phyloP scores from a whole-genome alignment of 2,329 filamentous ascomycete species.

The Rutstroemia sydowiana region DNA sequence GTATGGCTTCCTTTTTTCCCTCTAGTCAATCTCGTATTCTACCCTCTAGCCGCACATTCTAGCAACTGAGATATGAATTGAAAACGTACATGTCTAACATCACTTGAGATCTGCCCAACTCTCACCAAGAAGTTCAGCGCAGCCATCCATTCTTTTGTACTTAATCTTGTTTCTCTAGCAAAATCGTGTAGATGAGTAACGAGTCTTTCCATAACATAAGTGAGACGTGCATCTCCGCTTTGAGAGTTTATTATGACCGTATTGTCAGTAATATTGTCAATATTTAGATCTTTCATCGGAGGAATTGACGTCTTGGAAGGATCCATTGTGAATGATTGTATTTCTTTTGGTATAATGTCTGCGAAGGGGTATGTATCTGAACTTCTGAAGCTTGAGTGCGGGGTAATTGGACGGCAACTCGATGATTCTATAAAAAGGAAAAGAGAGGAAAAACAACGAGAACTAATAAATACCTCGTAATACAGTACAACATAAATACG shows the following conservation, averaged over 20 bases:
- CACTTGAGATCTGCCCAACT: constrained; percentile 65
- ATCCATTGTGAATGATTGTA: constrained; percentile 21
- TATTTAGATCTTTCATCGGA: constrained; percentile 61
- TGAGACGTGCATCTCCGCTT: constrained; percentile 55
- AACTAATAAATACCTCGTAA: no score
- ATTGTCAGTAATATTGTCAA: constrained; percentile 75
- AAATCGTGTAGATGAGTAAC: constrained; percentile 78
- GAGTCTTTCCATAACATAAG: constrained; percentile 65
- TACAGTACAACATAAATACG: no score
- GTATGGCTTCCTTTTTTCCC: constrained; percentile 60
- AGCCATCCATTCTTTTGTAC: constrained; percentile 71
- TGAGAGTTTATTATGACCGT: constrained; percentile 68
- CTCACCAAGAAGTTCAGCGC: constrained; percentile 64
- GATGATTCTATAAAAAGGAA: neutral
- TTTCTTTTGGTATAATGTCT: no score
- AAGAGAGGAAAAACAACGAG: neutral
- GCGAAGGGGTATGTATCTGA: no score
- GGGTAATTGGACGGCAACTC: no score
- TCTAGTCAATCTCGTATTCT: no score
- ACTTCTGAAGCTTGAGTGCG: no score
- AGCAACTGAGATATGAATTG: neutral
- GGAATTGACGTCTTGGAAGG: constrained; percentile 29
- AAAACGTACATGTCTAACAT: constrained; percentile 59
- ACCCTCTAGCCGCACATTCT: no score
- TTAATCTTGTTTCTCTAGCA: constrained; percentile 68